A percentile compares a stretch with the other conserved stretches of the same genome.
These are phyloP conservation scores for Medicago ruthenica DNA, from an alignment of 306 rosid genomes.

Conservation along the genomic window DNA sequence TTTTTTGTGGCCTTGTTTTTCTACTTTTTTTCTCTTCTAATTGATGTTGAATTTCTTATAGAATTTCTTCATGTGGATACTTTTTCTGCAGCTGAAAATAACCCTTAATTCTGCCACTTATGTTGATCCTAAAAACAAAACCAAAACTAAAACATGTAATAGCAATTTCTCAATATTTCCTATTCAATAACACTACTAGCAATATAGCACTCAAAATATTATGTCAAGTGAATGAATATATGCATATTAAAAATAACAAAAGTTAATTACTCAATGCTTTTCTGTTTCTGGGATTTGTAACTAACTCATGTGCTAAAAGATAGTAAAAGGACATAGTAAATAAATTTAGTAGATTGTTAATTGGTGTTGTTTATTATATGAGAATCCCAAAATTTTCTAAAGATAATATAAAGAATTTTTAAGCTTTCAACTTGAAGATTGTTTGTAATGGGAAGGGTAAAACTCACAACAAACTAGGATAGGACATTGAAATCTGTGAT, in stretches of 20 bases:
- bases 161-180: constrained; percentile 54
- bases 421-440: constrained; percentile 40
- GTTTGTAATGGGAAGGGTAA: constrained; percentile 31
- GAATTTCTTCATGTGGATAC: constrained; percentile 32
- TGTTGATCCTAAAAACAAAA: constrained; percentile 39
- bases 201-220: constrained; percentile 16
- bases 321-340: constrained; percentile 46
- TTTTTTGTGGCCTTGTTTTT: constrained; percentile 15
- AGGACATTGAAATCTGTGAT: constrained; percentile 51
- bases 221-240: too few species aligned
- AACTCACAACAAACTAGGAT: constrained; percentile 42
- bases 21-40: constrained; percentile 23
- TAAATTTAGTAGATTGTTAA: constrained; percentile 28
- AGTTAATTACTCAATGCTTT: constrained; percentile 40
- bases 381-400: constrained; percentile 29
- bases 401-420: constrained; percentile 15
- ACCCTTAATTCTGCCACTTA: constrained; percentile 40
- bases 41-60: constrained; percentile 38
- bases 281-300: constrained; percentile 30
- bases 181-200: constrained; percentile 34
- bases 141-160: constrained; percentile 56
- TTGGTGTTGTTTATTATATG: constrained; percentile 29
- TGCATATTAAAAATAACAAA: constrained; percentile 19
- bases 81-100: constrained; percentile 35
- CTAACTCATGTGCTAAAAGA: constrained; percentile 39